phyloP scores from a whole-genome alignment of 2,329 filamentous ascomycete genomes.

The Tricladium varicosporioides region DNA sequence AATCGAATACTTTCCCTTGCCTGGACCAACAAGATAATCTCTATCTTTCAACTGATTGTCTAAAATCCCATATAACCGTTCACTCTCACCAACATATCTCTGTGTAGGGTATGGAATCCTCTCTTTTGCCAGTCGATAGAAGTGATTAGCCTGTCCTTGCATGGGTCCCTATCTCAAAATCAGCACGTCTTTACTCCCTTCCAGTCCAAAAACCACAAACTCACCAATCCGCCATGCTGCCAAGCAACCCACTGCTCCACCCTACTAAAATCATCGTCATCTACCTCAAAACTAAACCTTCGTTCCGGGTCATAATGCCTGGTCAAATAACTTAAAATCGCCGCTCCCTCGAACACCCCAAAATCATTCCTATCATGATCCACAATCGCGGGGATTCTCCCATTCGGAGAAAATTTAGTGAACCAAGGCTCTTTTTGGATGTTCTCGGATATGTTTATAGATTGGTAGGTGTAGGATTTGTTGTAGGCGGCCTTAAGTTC shows the following conservation, averaged over 20 bases:
- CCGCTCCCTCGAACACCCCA: conserved; percentile 70
- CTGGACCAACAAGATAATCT: conserved; percentile 53
- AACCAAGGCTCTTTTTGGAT: conserved; percentile 69
- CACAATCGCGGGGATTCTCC: conserved; percentile 62
- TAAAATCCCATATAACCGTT: conserved; percentile 71
- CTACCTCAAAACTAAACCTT: conserved; percentile 59
- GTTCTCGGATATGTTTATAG: conserved; percentile 58
- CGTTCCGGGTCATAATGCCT: conserved; percentile 69
- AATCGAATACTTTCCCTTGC: conserved; percentile 56
- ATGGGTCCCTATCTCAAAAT: conserved; percentile 62
- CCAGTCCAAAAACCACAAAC: background rate
- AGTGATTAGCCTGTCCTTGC: conserved; percentile 76
- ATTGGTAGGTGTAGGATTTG: conserved; percentile 56
- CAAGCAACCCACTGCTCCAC: conserved; percentile 64
- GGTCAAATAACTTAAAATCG: conserved; percentile 72
- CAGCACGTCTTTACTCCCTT: background rate
- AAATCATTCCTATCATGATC: conserved; percentile 63
- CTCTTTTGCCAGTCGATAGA: conserved; percentile 64
- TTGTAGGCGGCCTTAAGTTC: conserved; percentile 66
- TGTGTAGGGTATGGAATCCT: conserved; percentile 69
- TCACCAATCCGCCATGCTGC: conserved; percentile 43
- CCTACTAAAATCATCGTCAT: conserved; percentile 42
- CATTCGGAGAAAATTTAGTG: conserved; percentile 61
- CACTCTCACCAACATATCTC: conserved; percentile 73
- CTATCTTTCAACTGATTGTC: conserved; percentile 58